These are phyloP conservation scores for Maudiozyma saulgeensis DNA, from an alignment of 805 yeast genomes.

Conservation along the genomic window DNA sequence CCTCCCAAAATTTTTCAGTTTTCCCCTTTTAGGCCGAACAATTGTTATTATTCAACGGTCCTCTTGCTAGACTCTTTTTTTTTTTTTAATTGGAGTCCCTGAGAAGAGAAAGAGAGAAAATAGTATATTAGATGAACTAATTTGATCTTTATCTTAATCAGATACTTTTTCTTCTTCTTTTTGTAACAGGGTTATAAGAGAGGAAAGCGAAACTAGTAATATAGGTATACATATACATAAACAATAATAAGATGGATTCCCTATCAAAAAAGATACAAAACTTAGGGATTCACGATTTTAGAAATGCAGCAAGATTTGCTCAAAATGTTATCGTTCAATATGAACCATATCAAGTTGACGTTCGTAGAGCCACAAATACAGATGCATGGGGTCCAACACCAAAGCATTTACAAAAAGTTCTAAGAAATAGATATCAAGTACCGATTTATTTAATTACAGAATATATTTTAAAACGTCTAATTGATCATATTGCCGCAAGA, in stretches of 20 bases:
- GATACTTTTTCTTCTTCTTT: too few species aligned
- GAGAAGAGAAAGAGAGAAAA: too few species aligned
- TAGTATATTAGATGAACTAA: too few species aligned
- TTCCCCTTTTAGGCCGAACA: too few species aligned
- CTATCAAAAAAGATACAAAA: conserved; percentile 28
- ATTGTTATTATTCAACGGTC: too few species aligned
- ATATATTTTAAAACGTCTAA: conserved; percentile 29
- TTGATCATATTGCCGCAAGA: conserved; percentile 30
- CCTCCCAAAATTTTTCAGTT: too few species aligned
- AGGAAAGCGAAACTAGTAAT: too few species aligned
- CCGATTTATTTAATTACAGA: conserved; percentile 27
- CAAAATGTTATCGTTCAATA: conserved; percentile 33
- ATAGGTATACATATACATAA: too few species aligned
- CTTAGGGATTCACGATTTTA: conserved; percentile 31
- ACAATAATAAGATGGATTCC: conserved; percentile 21
- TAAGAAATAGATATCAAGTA: conserved; percentile 23
- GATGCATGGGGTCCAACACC: conserved; percentile 47
- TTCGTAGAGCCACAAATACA: conserved; percentile 40
- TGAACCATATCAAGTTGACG: conserved; percentile 30
- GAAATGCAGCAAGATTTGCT: conserved; percentile 33
- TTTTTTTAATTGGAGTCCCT: too few species aligned
- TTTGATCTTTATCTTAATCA: not conserved
- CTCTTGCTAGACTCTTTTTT: too few species aligned
- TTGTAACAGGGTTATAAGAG: too few species aligned
- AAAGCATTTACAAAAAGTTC: conserved; percentile 32